Conservation (phyloP, 371 early-diverging fungal genomes). For the Parasitella parasitica region DNA sequence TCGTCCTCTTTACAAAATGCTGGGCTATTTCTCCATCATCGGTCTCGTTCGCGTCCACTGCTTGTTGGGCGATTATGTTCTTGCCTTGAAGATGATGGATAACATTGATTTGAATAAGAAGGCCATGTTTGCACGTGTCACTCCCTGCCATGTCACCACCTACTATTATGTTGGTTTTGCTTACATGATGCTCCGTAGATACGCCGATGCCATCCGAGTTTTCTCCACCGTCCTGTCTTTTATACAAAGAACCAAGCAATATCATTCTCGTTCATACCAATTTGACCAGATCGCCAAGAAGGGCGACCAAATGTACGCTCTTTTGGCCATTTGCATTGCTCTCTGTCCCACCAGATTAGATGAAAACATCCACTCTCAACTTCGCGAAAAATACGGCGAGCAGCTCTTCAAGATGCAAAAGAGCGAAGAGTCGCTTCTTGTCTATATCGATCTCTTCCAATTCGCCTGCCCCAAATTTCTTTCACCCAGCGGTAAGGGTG, state of each 20-base stretch:
- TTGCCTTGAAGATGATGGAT: constrained; percentile 94
- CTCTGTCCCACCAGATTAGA: constrained; percentile 93
- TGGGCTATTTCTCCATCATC: constrained; percentile 95
- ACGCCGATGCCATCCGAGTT: constrained; percentile 92
- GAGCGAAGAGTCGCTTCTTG: constrained; percentile 76
- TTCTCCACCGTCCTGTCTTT: constrained; percentile 90
- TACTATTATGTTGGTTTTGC: constrained; percentile 96
- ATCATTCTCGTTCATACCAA: constrained; percentile 90
- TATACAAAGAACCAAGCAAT: constrained; percentile 90
- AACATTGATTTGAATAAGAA: constrained; percentile 91
- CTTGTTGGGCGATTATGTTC: constrained; percentile 90
- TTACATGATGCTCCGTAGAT: constrained; percentile 97
- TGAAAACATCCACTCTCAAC: constrained; percentile 82
- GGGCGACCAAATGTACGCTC: constrained; percentile 92
- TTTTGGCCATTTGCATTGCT: constrained; percentile 88
- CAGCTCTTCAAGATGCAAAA: constrained; percentile 86
- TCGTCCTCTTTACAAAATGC: constrained; percentile 88
- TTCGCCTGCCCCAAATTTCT: constrained; percentile 96
- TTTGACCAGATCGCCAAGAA: constrained; percentile 91
- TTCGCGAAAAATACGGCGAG: constrained; percentile 93
- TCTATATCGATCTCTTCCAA: constrained; percentile 87
- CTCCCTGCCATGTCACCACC: constrained; percentile 93
- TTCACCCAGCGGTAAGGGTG: constrained; percentile 67
- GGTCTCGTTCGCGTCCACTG: constrained; percentile 94
- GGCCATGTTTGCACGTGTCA: constrained; percentile 91